Evolutionary conservation across 805 yeast genomes (phyloP), one percentile per base, ranked within the genome.

Genomic region (Komagataella kurtzmanii): DNA sequence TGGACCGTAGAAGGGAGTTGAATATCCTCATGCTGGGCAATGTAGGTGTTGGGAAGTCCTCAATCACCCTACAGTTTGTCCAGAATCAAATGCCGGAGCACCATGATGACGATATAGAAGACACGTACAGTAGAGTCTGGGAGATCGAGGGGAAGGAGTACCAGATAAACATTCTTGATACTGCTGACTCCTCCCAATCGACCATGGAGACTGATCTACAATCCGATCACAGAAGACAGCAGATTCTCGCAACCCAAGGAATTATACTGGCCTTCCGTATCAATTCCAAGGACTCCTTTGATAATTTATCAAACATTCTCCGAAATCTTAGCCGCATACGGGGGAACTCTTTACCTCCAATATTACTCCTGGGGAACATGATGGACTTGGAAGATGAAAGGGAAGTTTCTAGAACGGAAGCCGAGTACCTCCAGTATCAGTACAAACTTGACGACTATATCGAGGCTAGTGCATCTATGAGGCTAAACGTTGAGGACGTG

Each of bases 261-360:
- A 67, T 77, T 50, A 65, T 78, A 49, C 64, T 77, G 51, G 76
- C 74, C 24, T 78, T 74, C 60, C 73, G 72, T 51, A 76, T 77
- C 5, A 69, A 75, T 46, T 75, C 72, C 58, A 77, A 72, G 57
- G 71, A 66, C 53, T 70, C 76, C 17, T 75, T 73, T 61, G 71
- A 74, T 57, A 68, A 57, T 6, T 53, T 57, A 1, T 45, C 54
- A 1, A 21, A 56, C 43, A 48, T 54, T 7, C 68, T 79, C 65
- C 88, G 85, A 58, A 95, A 85, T 62, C 83, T 89, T 51, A 74
- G 76, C 56, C 71, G 95, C 49, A 91, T 87, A 52, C 87, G 87
- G 69, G 63, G 21, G 54, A 51, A 58, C 19, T 49, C 50, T 2
- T 46, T 21, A 1, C 68, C 70, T 1, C 54, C 62, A 17, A 53